Base-by-base conservation (phyloP, 164 flowering plant genomes). In the Vitis rupestris region DNA sequence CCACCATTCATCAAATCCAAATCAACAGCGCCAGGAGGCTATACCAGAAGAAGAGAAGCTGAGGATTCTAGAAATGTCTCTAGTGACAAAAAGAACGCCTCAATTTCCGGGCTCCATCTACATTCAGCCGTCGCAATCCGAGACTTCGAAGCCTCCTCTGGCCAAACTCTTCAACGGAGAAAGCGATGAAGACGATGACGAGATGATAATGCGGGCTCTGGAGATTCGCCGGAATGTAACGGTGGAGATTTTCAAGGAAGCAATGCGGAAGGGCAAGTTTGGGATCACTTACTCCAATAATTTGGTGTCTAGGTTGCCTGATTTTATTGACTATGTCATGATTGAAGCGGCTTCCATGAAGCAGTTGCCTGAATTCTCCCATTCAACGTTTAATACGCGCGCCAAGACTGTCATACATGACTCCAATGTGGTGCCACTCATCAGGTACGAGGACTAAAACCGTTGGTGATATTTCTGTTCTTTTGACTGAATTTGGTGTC, bases 341-440 rank as follows among this genome's bases (percentile, higher is more conserved):
- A 82, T 94, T 66, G 81, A 86, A 63, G 95, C 98, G 61, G 97
- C 92, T 5, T 59, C 80, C 8, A 72, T 94, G 95, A 94, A 91
- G 83, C 56, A 65, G 16, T 47, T 67, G 57, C 88, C 88, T 9
- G 88, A 89, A 57, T 92, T 84, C 62, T 70, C 83, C 1, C 62
- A 79, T 8, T 77, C 81, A 2, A 79, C 90, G 9, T 94, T 84
- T 66, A 85, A 91, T 82, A 67, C 75, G 61, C 85, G 99, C 0
- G 97, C 85, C 61, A 82, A 75, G 80, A 59, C 73, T 13, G 84
- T 82, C 63, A 80, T 94, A 8, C 70, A 79, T 23, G 86, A 84
- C 11, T 87, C 89, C 57, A 73, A 84, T 23, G 88, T 92, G 62
- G 91, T 94, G 49, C 89, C 90, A 1, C 82, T 92, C 17, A 78